Percentiles rank a stretch among this genome's conserved stretches.
These are phyloP conservation scores for Cicer judaicum DNA, from an alignment of 306 rosid genomes.

Conservation along the genomic window DNA sequence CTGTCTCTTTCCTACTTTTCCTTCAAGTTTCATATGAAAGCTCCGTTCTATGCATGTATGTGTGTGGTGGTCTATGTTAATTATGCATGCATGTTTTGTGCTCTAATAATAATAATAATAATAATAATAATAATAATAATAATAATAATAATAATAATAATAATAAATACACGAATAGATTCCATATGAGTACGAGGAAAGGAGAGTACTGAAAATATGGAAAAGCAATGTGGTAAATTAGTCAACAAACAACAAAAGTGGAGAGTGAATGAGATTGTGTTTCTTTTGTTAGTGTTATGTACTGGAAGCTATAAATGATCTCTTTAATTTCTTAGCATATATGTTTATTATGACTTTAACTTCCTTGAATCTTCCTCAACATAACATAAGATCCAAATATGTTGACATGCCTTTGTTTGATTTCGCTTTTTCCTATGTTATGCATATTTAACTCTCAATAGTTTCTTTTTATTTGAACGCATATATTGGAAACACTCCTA, in stretches of 20 bases:
- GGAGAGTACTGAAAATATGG: conserved; percentile 8
- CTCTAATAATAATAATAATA: too few relatives aligned
- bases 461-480: too few relatives aligned
- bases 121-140: too few relatives aligned
- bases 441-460: too few relatives aligned
- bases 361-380: not conserved
- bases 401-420: conserved; percentile 24
- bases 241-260: conserved; percentile 46
- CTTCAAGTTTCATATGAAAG: not conserved
- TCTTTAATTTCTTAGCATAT: not conserved
- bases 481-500: too few relatives aligned
- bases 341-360: not conserved
- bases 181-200: not conserved
- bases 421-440: not conserved
- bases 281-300: conserved; percentile 36
- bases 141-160: too few relatives aligned
- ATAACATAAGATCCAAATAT: conserved; percentile 3
- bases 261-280: not conserved
- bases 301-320: not conserved
- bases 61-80: too few relatives aligned
- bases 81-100: too few relatives aligned
- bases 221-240: conserved; percentile 17
- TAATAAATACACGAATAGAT: too few relatives aligned
- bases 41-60: too few relatives aligned
- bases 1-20: conserved; percentile 12